These are phyloP conservation scores for Rhynchosporium secalis DNA, from an alignment of 2,329 filamentous ascomycete species.

Conservation along the genomic window DNA sequence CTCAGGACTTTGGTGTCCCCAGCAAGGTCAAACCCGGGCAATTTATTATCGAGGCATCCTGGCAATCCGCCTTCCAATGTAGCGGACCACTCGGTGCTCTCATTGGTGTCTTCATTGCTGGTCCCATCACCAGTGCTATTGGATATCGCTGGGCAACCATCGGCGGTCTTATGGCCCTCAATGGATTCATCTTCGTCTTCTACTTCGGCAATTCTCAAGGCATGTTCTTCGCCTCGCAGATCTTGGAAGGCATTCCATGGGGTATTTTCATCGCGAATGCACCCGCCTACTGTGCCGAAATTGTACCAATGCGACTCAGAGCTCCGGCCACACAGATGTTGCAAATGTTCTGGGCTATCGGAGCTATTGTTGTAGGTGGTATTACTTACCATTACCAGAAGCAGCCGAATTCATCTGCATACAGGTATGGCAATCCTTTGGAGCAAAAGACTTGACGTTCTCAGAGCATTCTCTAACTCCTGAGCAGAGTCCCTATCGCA, in stretches of 20 bases:
- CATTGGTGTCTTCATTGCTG: constrained; percentile 59
- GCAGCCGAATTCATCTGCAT: constrained; percentile 39
- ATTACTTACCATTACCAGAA: constrained; percentile 56
- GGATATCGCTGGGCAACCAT: constrained; percentile 62
- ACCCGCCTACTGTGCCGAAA: constrained; percentile 62
- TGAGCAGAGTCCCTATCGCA: constrained; percentile 49
- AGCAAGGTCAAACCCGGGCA: constrained; percentile 30
- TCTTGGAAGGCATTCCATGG: constrained; percentile 64
- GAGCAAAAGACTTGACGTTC: constrained; percentile 21
- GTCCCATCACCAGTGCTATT: constrained; percentile 57
- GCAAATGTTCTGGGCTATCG: constrained; percentile 67
- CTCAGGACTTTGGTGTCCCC: constrained; percentile 47
- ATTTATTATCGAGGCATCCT: constrained; percentile 50
- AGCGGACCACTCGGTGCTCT: constrained; percentile 59
- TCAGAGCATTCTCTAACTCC: constrained; percentile 38
- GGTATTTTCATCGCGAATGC: constrained; percentile 66
- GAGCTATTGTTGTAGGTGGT: constrained; percentile 59
- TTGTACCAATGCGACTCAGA: constrained; percentile 58
- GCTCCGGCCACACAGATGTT: constrained; percentile 61
- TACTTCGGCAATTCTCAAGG: constrained; percentile 45
- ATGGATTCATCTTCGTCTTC: constrained; percentile 45
- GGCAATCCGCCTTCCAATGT: constrained; percentile 59
- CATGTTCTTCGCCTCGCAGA: constrained; percentile 53
- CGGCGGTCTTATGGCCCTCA: constrained; percentile 54
- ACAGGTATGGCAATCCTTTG: constrained; percentile 42